phyloP scores from a whole-genome alignment of 225 moss, liverwort and hornwort species.

The Marchantia polymorpha region DNA sequence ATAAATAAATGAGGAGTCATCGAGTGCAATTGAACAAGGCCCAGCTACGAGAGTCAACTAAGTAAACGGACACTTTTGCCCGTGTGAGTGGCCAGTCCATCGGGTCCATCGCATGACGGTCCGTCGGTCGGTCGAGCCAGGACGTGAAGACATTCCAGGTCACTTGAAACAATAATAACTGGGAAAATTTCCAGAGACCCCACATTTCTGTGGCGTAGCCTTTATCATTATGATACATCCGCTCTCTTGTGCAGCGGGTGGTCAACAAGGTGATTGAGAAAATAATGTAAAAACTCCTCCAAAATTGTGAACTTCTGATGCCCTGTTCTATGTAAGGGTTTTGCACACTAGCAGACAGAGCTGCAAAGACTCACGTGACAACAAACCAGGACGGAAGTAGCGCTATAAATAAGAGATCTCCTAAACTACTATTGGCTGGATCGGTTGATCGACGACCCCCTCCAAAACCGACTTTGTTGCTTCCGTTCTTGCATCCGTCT shows the following conservation, averaged over 20 bases:
- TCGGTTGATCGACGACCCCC: slow-evolving; percentile 49
- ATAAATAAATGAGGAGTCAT: too few species aligned
- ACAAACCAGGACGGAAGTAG: slow-evolving; percentile 1
- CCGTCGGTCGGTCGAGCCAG: too few species aligned
- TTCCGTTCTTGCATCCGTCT: slow-evolving; percentile 96
- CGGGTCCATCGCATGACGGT: too few species aligned
- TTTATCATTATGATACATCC: slow-evolving; percentile 4
- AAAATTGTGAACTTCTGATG: slow-evolving; percentile 7
- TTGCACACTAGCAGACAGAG: background rate
- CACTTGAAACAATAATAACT: background rate
- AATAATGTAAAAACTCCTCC: background rate
- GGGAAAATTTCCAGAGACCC: background rate
- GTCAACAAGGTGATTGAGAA: slow-evolving; percentile 8
- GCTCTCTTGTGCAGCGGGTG: background rate
- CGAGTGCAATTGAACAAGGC: too few species aligned
- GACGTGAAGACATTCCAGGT: too few species aligned
- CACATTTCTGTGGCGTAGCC: background rate
- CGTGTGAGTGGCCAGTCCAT: too few species aligned
- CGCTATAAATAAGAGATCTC: slow-evolving; percentile 1
- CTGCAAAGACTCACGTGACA: slow-evolving; percentile 8
- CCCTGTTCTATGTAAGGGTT: background rate
- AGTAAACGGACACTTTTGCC: too few species aligned
- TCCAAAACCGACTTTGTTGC: slow-evolving; percentile 84
- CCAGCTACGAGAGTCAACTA: too few species aligned
- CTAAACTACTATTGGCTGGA: slow-evolving; percentile 24